Base-by-base conservation (phyloP, 2,329 filamentous ascomycete genomes). In the Penicillium sp. region DNA sequence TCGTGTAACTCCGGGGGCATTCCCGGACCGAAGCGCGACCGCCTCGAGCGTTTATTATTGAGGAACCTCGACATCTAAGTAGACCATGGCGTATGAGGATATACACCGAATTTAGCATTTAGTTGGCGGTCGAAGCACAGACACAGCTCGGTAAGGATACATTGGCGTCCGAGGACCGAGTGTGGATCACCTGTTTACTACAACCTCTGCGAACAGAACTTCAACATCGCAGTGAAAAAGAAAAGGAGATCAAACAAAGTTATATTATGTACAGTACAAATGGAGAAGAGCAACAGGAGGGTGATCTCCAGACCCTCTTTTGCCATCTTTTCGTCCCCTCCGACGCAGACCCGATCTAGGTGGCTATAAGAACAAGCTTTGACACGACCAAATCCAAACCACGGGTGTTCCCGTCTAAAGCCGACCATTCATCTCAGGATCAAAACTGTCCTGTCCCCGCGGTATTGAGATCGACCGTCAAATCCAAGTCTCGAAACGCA, bases 11-110 rank as follows among this genome's bases (percentile, higher is more conserved):
- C 70, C 69, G 4, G 73, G 73, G 10, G 62, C 64, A 28, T 74
- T 75, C 58, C 74, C 75, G 14, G 67, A 68, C 57, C 66, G 66
- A 49, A 67, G 64, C 30, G 68, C 70, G 28, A 73, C 63, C 22
- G 61, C 59, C 2, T 64, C 62, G 10, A 63, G 65, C 60, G 65
- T 68, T 52, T 74, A 76, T 55, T 75, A 72, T 58, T 74, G 59
- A 69, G 55, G 8, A 42, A 57, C 52, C 53, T 28, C 30, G 8
- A 19, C 5, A 40, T 8, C 5, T 25, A 31, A 19, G 11, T 35
- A 53, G 25, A 30, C 2, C 7, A 35, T 26, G 5, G 5, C 11
- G 16, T 12, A n/a, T n/a, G 17, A 16, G 25, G 14, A 16, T 26
- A 14, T 12, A 31, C 19, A 22, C 28, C 3, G 2, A 25, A 17